A percentile compares a stretch with the other conserved stretches of the same genome.
Evolutionary conservation across 2,329 filamentous ascomycete species (phyloP).

Genomic region (Aspergillus persii): DNA sequence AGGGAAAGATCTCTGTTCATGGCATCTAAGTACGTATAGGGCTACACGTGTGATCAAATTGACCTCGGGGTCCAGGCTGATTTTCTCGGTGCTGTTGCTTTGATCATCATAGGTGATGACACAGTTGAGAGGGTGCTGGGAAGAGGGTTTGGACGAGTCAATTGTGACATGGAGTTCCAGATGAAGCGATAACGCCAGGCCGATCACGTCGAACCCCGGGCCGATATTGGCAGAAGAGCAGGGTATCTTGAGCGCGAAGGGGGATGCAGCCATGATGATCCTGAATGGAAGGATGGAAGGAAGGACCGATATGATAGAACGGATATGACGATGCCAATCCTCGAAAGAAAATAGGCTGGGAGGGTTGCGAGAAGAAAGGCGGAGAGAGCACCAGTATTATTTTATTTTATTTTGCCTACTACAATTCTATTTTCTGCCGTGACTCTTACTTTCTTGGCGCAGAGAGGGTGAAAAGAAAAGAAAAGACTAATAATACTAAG

Average conservation of each 20-base stretch:
- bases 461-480: not conserved
- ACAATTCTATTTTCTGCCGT: not conserved
- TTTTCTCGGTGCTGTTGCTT: conserved; percentile 67
- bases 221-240: conserved; percentile 98
- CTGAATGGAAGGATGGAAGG: not conserved
- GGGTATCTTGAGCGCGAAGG: conserved; percentile 74
- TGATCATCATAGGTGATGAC: conserved; percentile 85
- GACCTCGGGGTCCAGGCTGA: conserved; percentile 76
- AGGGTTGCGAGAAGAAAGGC: not conserved
- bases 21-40: conserved; percentile 90
- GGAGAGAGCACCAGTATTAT: not conserved
- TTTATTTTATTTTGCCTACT: too few relatives aligned
- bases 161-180: conserved; percentile 84
- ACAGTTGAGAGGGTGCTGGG: conserved; percentile 59
- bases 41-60: conserved; percentile 95
- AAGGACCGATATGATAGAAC: not conserved
- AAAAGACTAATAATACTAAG: not conserved
- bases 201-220: conserved; percentile 94
- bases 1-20: conserved; percentile 82
- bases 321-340: too few relatives aligned
- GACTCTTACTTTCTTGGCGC: conserved; percentile 16
- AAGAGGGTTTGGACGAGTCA: conserved; percentile 51
- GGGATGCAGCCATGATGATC: conserved; percentile 30
- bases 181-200: conserved; percentile 89
- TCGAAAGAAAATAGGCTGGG: not conserved